These are phyloP conservation scores for Beta macrorhiza DNA, from an alignment of 179 eudicot species.

Conservation along the genomic window DNA sequence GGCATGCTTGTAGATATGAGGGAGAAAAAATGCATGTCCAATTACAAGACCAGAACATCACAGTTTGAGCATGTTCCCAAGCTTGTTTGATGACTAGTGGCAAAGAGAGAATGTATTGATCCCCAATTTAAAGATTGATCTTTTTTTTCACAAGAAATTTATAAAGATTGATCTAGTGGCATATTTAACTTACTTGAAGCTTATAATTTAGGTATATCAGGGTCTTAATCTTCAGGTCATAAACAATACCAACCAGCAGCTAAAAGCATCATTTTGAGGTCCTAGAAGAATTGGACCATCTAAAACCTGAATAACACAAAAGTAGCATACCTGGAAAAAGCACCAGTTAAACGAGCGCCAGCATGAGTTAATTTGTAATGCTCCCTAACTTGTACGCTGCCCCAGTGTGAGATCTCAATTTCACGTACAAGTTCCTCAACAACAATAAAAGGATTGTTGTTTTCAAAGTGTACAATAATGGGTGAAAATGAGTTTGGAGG, in stretches of 20 bases:
- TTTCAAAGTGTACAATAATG: conserved; percentile 76
- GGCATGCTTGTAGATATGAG: not conserved
- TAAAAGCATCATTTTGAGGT: conserved; percentile 8
- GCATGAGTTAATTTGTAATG: conserved; percentile 75
- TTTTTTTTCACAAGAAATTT: no score
- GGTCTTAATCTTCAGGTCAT: not conserved
- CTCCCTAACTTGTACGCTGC: conserved; percentile 80
- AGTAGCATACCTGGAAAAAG: conserved; percentile 75
- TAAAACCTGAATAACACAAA: conserved; percentile 17
- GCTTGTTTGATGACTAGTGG: not conserved
- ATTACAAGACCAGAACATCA: not conserved
- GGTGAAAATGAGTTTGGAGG: conserved; percentile 71
- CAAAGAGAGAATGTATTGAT: not conserved
- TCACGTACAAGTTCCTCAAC: conserved; percentile 96
- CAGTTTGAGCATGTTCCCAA: not conserved
- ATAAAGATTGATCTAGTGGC: not conserved
- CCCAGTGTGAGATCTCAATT: conserved; percentile 96
- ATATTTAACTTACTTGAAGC: not conserved
- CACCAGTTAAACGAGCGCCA: conserved; percentile 93
- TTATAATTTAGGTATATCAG: not conserved
- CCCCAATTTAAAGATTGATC: not conserved
- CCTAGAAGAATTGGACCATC: not conserved
- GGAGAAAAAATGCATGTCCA: not conserved
- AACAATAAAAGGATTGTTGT: conserved; percentile 87
- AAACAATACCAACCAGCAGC: not conserved